A percentile compares a stretch with the other conserved stretches of the same genome.
Conservation (phyloP, 148 eudicot genomes). For the Talinum fruticosum region DNA sequence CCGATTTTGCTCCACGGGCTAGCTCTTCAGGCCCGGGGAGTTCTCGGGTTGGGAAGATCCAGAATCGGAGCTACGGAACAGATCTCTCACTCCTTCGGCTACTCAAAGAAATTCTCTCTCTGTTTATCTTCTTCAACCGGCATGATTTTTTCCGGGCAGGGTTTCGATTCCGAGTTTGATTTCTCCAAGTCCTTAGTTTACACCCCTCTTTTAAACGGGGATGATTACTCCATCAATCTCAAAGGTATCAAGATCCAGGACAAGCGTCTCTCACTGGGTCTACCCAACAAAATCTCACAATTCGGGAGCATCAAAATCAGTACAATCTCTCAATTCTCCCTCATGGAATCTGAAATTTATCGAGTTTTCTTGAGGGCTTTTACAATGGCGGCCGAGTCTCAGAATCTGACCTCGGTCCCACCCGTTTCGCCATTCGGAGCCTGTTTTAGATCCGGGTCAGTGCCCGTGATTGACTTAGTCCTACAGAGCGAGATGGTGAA, state of each 20-base stretch:
- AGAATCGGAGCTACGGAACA: slow-evolving; percentile 44
- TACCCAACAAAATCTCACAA: neutral
- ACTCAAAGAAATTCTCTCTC: slow-evolving; percentile 40
- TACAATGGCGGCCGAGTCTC: slow-evolving; percentile 15
- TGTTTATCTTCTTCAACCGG: slow-evolving; percentile 47
- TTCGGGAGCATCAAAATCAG: slow-evolving; percentile 30
- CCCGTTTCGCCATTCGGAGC: slow-evolving; percentile 43
- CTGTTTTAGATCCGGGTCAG: slow-evolving; percentile 29
- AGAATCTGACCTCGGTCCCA: slow-evolving; percentile 40
- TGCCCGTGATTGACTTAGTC: slow-evolving; percentile 62
- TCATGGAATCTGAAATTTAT: slow-evolving; percentile 38
- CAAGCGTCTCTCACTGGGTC: slow-evolving; percentile 27
- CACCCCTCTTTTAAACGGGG: slow-evolving; percentile 40
- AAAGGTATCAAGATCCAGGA: slow-evolving; percentile 43
- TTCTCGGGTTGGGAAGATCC: slow-evolving; percentile 50
- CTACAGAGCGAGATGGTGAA: slow-evolving; percentile 85
- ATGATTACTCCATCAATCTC: slow-evolving; percentile 45
- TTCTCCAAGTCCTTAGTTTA: slow-evolving; percentile 38
- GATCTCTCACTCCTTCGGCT: slow-evolving; percentile 26
- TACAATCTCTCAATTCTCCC: slow-evolving; percentile 41
- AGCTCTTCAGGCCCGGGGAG: slow-evolving; percentile 37
- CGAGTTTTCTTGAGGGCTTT: slow-evolving; percentile 32
- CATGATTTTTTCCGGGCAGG: slow-evolving; percentile 29
- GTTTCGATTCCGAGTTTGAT: neutral
- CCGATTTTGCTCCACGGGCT: slow-evolving; percentile 36